These are phyloP conservation scores for Laburnicola sp. DNA, from an alignment of 2,329 filamentous ascomycete genomes.

Conservation along the genomic window DNA sequence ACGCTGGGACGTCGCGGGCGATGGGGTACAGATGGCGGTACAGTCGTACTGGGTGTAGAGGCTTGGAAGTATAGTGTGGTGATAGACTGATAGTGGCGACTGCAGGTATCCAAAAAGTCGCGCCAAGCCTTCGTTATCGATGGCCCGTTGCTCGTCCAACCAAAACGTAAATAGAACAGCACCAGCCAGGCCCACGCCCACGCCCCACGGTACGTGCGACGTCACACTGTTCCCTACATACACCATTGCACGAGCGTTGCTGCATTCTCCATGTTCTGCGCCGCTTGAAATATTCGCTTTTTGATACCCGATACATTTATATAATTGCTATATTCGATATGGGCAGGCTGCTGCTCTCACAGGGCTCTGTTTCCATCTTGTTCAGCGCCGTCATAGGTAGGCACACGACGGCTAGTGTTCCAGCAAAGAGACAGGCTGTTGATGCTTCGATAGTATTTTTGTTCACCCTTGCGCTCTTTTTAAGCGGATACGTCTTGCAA, in stretches of 20 bases:
- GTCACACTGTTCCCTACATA: constrained; percentile 33
- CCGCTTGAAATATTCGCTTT: constrained; percentile 14
- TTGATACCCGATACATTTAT: constrained; percentile 23
- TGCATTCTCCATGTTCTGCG: constrained; percentile 16
- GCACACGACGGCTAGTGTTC: constrained; percentile 17
- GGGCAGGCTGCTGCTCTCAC: constrained; percentile 63
- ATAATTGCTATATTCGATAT: constrained; percentile 18
- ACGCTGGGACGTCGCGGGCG: too few relatives aligned
- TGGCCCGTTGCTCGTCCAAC: constrained; percentile 30
- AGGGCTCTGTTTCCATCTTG: constrained; percentile 70
- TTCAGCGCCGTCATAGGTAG: constrained; percentile 66
- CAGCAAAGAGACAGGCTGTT: constrained; percentile 13
- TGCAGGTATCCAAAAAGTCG: constrained; percentile 1
- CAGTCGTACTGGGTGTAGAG: too few relatives aligned
- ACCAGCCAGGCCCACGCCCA: constrained; percentile 14
- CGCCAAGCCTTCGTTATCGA: constrained; percentile 29
- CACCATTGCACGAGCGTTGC: constrained; percentile 25
- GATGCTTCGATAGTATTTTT: constrained; percentile 59
- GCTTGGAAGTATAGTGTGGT: too few relatives aligned
- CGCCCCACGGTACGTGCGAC: constrained; percentile 21
- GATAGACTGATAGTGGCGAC: too few relatives aligned
- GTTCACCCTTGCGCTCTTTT: constrained; percentile 80
- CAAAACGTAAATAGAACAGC: constrained; percentile 21
- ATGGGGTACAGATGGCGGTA: background rate
- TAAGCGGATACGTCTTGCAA: constrained; percentile 85